These are phyloP conservation scores for Polygonum maritimum DNA, from an alignment of 148 eudicot genomes.

Conservation along the genomic window DNA sequence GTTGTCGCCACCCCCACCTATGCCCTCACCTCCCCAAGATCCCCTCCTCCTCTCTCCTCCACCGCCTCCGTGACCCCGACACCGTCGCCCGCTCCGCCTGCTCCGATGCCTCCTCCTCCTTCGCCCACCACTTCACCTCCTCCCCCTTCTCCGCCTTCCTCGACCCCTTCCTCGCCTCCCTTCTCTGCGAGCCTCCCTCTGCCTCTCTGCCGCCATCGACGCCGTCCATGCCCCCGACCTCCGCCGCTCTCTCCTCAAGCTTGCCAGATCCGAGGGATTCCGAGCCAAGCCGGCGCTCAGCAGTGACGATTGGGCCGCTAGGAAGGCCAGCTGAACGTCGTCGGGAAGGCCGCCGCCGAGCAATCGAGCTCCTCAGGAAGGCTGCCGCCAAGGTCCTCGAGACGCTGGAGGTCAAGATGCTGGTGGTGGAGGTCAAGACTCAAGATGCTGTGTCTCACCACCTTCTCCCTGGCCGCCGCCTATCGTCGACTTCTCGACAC, in stretches of 20 bases:
- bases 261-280: conserved; percentile 32
- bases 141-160: conserved; percentile 18
- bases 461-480: too few species aligned
- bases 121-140: conserved; percentile 14
- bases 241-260: conserved; percentile 28
- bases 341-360: too few species aligned
- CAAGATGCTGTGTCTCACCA: too few species aligned
- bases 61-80: conserved; percentile 44
- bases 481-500: too few species aligned
- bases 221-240: conserved; percentile 24
- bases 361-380: too few species aligned
- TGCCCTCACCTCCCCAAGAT: conserved; percentile 33
- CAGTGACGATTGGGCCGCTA: conserved; percentile 55
- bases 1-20: conserved; percentile 23
- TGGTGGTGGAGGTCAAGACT: too few species aligned
- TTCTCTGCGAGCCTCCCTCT: conserved; percentile 37
- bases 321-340: conserved; percentile 61
- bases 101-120: conserved; percentile 8
- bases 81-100: conserved; percentile 26
- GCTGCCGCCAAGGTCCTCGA: too few species aligned
- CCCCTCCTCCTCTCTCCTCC: conserved; percentile 29
- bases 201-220: conserved; percentile 39
- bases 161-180: conserved; percentile 25
- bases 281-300: conserved; percentile 52
- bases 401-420: too few species aligned